Evolutionary conservation across 2,329 filamentous ascomycete species (phyloP).

Genomic region (Sphaerulina musiva): DNA sequence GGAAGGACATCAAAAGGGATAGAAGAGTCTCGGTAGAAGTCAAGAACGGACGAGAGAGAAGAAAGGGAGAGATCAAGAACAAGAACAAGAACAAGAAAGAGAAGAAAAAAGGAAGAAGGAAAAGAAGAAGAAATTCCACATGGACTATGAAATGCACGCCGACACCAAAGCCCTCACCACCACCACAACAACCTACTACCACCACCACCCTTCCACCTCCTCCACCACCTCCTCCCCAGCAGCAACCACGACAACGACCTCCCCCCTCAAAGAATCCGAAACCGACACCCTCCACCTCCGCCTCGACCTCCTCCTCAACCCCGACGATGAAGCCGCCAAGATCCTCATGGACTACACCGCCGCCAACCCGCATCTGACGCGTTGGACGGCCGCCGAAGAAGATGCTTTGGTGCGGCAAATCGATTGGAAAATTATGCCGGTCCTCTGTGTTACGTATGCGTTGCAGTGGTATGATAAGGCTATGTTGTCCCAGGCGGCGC

Average conservation of each 20-base stretch:
- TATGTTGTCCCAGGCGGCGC: constrained; percentile 48
- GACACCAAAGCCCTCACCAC: constrained; percentile 5
- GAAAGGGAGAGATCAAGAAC: no score
- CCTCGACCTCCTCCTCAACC: constrained; percentile 2
- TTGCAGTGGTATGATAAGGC: constrained; percentile 50
- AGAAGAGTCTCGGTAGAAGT: no score
- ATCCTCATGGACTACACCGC: constrained; percentile 10
- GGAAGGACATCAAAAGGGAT: no score
- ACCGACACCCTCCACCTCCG: constrained; percentile 1
- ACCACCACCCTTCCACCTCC: no score
- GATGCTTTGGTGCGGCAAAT: constrained; percentile 39
- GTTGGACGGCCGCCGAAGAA: constrained; percentile 42
- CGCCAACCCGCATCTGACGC: constrained; percentile 7
- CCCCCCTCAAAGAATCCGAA: neutral
- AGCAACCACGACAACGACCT: no score
- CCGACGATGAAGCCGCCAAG: constrained; percentile 14
- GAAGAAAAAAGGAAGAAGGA: no score
- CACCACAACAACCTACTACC: neutral
- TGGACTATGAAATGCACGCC: constrained; percentile 8
- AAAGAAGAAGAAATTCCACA: neutral
- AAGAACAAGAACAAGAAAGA: no score
- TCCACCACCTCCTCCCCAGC: no score
- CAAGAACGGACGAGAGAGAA: no score
- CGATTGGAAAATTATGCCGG: constrained; percentile 42
- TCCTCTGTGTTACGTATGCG: constrained; percentile 43